phyloP scores from a whole-genome alignment of 73 alveolate genomes.

The Paramecium tetraurelia region DNA sequence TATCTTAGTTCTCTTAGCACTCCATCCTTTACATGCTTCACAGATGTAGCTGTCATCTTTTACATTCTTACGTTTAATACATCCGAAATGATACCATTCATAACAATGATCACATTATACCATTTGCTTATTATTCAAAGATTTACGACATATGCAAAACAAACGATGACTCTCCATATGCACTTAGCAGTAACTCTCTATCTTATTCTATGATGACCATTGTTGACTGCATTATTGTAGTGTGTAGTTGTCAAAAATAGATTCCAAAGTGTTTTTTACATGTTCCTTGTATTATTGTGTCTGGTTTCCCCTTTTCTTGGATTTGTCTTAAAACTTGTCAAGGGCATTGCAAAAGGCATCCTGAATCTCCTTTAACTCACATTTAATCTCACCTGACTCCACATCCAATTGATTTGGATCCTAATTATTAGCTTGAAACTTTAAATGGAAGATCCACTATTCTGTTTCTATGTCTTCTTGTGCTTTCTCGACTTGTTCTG shows the following conservation, averaged over 20 bases:
- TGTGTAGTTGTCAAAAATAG: not conserved
- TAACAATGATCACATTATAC: constrained; percentile 37
- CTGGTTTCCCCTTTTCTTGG: not conserved
- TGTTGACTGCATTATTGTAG: not conserved
- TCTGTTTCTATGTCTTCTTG: constrained; percentile 28
- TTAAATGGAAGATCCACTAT: constrained; percentile 36
- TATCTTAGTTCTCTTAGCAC: not conserved
- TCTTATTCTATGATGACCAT: not conserved
- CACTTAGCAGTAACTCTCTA: not conserved
- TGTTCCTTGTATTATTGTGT: not conserved
- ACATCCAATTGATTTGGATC: constrained; percentile 46
- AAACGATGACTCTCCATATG: constrained; percentile 46
- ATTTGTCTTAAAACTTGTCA: not conserved
- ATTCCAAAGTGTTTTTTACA: not conserved
- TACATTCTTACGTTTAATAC: constrained; percentile 29
- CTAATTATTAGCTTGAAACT: not conserved
- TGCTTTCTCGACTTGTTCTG: not conserved
- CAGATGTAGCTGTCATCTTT: constrained; percentile 22
- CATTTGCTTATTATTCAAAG: constrained; percentile 26
- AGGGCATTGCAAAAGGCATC: not conserved
- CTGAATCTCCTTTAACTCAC: not conserved
- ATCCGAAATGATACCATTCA: constrained; percentile 49
- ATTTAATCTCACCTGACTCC: not conserved
- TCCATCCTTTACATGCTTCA: constrained; percentile 41
- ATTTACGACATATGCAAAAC: constrained; percentile 15